Conservation (phyloP, 352 stramenopile species). For the Phytophthora pluvialis region DNA sequence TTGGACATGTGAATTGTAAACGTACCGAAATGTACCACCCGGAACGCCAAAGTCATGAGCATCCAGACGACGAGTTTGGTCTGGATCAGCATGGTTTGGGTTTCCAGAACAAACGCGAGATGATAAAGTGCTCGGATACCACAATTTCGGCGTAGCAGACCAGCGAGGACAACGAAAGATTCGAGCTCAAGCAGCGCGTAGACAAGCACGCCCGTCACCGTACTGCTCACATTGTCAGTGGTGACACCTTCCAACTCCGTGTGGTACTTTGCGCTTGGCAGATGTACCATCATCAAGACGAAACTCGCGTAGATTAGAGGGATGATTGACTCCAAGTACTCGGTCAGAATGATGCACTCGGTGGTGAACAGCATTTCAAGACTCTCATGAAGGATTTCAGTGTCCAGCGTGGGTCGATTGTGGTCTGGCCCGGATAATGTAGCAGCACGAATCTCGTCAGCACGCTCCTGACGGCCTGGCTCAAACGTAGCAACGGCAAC, state of each 20-base stretch:
- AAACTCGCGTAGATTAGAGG: too few relatives aligned
- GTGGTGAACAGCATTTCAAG: too few relatives aligned
- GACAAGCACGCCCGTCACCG: conserved; percentile 6
- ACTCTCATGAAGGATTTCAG: too few relatives aligned
- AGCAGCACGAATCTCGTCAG: too few relatives aligned
- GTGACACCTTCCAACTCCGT: conserved; percentile 14
- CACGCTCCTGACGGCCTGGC: too few relatives aligned
- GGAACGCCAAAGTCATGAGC: conserved; percentile 27
- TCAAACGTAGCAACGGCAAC: too few relatives aligned
- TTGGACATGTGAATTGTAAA: too few relatives aligned
- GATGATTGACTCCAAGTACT: too few relatives aligned
- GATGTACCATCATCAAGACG: too few relatives aligned
- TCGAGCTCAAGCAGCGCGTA: conserved; percentile 36
- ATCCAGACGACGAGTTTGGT: conserved; percentile 32
- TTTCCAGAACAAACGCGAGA: conserved; percentile 47
- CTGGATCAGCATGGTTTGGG: conserved; percentile 37
- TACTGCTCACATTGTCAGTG: conserved; percentile 5
- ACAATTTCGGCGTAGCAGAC: conserved; percentile 34
- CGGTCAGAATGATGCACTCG: too few relatives aligned
- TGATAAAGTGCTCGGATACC: conserved; percentile 31
- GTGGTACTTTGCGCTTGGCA: conserved; percentile 18
- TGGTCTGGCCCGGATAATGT: too few relatives aligned
- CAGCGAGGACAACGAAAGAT: conserved; percentile 34
- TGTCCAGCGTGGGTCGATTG: too few relatives aligned
- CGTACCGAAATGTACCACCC: conserved; percentile 29